These are phyloP conservation scores for Leishmania lainsoni DNA, from an alignment of 208 protist genomes.

Conservation along the genomic window DNA sequence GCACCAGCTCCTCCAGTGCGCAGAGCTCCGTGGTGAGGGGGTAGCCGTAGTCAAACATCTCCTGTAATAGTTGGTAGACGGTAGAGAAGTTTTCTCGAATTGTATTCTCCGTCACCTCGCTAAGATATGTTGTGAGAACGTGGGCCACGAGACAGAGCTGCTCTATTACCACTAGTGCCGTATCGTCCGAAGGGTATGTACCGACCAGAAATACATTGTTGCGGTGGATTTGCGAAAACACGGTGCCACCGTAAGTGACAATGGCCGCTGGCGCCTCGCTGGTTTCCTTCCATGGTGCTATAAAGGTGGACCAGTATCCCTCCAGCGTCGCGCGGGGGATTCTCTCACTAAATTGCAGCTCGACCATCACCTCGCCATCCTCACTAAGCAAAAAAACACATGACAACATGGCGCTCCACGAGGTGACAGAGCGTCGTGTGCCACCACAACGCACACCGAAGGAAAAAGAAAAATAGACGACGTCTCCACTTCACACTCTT, in stretches of 20 bases:
- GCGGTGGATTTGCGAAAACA: constrained; percentile 75
- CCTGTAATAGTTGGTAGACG: constrained; percentile 92
- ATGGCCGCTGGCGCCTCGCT: constrained; percentile 56
- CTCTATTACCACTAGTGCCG: constrained; percentile 81
- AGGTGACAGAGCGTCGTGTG: not conserved
- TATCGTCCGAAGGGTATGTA: constrained; percentile 59
- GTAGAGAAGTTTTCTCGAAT: constrained; percentile 91
- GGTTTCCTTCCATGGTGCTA: constrained; percentile 32
- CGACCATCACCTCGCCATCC: constrained; percentile 88
- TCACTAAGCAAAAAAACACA: constrained; percentile 76
- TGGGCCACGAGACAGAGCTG: constrained; percentile 64
- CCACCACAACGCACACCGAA: not conserved
- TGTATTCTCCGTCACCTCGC: constrained; percentile 73
- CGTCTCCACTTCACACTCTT: not conserved
- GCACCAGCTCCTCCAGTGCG: constrained; percentile 87
- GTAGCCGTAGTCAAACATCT: constrained; percentile 93
- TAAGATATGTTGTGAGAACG: constrained; percentile 77
- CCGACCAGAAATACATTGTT: constrained; percentile 81
- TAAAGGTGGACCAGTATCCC: constrained; percentile 74
- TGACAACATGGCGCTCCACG: constrained; percentile 50
- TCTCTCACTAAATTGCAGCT: constrained; percentile 83
- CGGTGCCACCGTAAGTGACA: constrained; percentile 53
- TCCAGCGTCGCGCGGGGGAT: constrained; percentile 69
- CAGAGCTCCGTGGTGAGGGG: constrained; percentile 88
- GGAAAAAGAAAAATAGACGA: not conserved